A percentile compares a stretch with the other conserved stretches of the same genome.
These are phyloP conservation scores for Hydnum rufescens DNA, from an alignment of 768 basidiomycete genomes.

Conservation along the genomic window DNA sequence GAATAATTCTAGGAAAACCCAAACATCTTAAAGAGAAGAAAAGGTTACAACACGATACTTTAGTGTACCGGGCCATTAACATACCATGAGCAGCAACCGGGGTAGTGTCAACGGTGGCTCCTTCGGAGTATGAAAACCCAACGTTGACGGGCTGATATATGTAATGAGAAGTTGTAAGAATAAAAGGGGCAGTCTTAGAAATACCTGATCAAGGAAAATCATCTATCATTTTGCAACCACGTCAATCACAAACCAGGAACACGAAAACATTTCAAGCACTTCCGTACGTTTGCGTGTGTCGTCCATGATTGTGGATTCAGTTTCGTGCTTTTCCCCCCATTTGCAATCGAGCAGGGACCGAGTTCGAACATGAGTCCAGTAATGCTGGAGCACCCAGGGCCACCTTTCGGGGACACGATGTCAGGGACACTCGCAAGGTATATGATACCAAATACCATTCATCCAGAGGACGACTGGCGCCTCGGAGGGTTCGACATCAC, in stretches of 20 bases:
- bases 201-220: slow-evolving; percentile 39
- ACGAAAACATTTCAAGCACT: too few species aligned
- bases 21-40: slow-evolving; percentile 35
- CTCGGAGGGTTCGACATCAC: slow-evolving; percentile 43
- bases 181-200: background rate
- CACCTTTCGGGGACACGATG: background rate
- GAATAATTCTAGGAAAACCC: slow-evolving; percentile 69
- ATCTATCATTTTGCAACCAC: slow-evolving; percentile 21
- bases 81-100: slow-evolving; percentile 53
- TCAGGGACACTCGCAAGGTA: background rate
- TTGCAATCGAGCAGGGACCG: slow-evolving; percentile 61
- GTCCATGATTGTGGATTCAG: slow-evolving; percentile 78
- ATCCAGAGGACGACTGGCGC: slow-evolving; percentile 83
- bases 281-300: slow-evolving; percentile 35
- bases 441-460: slow-evolving; percentile 37
- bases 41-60: background rate
- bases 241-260: slow-evolving; percentile 3
- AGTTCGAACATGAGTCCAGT: slow-evolving; percentile 84
- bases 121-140: slow-evolving; percentile 73
- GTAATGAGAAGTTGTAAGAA: background rate
- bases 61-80: background rate
- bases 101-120: slow-evolving; percentile 53
- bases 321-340: slow-evolving; percentile 50
- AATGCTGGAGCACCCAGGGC: slow-evolving; percentile 2
- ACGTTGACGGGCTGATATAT: slow-evolving; percentile 49